phyloP scores from a whole-genome alignment of 176 grass and related monocot species.

The Triticum dicoccoides region DNA sequence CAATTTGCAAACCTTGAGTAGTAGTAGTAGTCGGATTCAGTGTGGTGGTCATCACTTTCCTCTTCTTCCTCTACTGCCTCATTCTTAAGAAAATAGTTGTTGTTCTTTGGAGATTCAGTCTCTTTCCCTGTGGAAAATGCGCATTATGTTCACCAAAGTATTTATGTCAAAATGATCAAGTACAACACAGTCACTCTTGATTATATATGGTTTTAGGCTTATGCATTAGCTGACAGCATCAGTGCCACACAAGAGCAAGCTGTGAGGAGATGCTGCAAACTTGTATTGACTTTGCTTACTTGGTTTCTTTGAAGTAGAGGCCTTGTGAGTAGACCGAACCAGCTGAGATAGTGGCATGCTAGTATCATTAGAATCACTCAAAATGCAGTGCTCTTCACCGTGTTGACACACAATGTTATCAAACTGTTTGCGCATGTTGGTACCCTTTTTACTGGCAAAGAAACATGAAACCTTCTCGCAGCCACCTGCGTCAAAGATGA shows the following conservation, averaged over 20 bases:
- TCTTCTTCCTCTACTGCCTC: slow-evolving; percentile 18
- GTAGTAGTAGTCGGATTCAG: background rate
- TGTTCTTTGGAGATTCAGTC: background rate
- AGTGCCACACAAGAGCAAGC: background rate
- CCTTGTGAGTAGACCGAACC: background rate
- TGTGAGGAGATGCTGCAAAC: too few species aligned
- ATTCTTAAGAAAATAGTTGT: background rate
- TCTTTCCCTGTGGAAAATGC: slow-evolving; percentile 22
- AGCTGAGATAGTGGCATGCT: background rate
- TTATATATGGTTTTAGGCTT: background rate
- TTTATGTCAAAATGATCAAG: background rate
- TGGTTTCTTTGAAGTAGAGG: slow-evolving; percentile 18
- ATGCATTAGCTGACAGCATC: background rate
- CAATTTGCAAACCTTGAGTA: slow-evolving; percentile 22
- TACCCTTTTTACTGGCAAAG: slow-evolving; percentile 10
- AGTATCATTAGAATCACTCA: background rate
- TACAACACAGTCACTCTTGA: background rate
- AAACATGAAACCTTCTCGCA: slow-evolving; percentile 34
- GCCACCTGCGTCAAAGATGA: slow-evolving; percentile 41
- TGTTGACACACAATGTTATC: background rate
- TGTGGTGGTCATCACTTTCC: background rate
- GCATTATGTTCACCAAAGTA: background rate
- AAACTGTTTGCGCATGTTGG: background rate
- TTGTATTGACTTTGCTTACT: background rate
- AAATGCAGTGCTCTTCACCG: background rate